Base-by-base conservation (phyloP, 352 stramenopile genomes). In the Globisporangium camurandrum region DNA sequence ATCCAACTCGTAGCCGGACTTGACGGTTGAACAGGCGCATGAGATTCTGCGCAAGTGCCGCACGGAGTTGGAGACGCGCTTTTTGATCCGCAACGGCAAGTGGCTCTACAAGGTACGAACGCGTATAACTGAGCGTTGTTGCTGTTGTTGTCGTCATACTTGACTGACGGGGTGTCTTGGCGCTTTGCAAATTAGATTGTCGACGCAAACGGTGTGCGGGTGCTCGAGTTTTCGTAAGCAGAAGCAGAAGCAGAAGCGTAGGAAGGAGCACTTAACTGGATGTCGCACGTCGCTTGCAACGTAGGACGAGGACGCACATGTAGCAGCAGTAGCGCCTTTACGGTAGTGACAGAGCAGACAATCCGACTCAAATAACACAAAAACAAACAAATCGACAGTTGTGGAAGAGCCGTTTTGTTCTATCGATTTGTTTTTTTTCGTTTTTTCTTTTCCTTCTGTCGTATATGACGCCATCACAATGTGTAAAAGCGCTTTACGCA, bases 51-150 rank as follows among this genome's bases (percentile, higher is more conserved):
- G 86, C 58, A 86, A 80, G 47, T 95, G 84, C 66, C 71, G 82
- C 52, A 66, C 67, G 48, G 84, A 95, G 49, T 61, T 95, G 22
- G 79, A 91, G 51, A 70, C 67, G 67, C 82, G 84, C 46, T 92
- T 95, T 67, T 71, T 95, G 49, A 79, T 95, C 52, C 79, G 80
- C 72, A 90, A 88, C 47, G 82, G 82, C 56, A 69, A 93, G 53
- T 95, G 81, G 82, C 75, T 77, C 39, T 93, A 90, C 67, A 92
- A 84, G 62, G 57, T 76, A 64, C 34, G 44, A 8, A 9, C 3
- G n/a, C n/a, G n/a, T n/a, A n/a, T n/a, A n/a, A n/a, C n/a, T n/a
- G n/a, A 17, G 19, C 34, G 11, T 3, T 27, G 5, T 10, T 19
- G n/a, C 26, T 19, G 3, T 24, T n/a, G n/a, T n/a, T n/a, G n/a